phyloP scores from a whole-genome alignment of 345 rosid species.

The Dipteronia sinensis region DNA sequence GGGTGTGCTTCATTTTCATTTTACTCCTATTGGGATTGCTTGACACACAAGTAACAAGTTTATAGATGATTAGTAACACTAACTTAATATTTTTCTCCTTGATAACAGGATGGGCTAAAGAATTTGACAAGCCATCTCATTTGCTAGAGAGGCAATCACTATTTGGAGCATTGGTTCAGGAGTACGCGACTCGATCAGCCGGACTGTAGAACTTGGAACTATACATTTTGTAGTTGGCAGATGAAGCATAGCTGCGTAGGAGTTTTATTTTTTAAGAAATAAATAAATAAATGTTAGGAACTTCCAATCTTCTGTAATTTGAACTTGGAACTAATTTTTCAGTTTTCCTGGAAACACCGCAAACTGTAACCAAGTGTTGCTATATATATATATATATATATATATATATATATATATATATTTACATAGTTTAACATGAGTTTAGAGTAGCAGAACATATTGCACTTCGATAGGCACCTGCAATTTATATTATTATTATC shows the following conservation, averaged over 20 bases:
- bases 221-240: not conserved
- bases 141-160: conserved; percentile 71
- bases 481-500: no score
- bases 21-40: not conserved
- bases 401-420: no score
- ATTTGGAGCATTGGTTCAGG: conserved; percentile 86
- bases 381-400: no score
- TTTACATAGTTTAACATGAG: no score
- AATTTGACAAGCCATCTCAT: conserved; percentile 73
- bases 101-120: conserved; percentile 66
- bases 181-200: conserved; percentile 82
- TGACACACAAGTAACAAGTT: not conserved
- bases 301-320: no score
- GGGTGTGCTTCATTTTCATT: not conserved
- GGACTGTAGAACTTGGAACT: conserved; percentile 39
- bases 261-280: no score
- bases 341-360: not conserved
- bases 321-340: no score
- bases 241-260: not conserved
- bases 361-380: not conserved
- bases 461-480: no score
- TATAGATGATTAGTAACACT: not conserved
- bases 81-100: not conserved
- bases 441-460: not conserved
- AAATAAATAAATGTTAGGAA: no score